Base-by-base conservation (phyloP, 441 rosid species). In the Erysimum cheiri region DNA sequence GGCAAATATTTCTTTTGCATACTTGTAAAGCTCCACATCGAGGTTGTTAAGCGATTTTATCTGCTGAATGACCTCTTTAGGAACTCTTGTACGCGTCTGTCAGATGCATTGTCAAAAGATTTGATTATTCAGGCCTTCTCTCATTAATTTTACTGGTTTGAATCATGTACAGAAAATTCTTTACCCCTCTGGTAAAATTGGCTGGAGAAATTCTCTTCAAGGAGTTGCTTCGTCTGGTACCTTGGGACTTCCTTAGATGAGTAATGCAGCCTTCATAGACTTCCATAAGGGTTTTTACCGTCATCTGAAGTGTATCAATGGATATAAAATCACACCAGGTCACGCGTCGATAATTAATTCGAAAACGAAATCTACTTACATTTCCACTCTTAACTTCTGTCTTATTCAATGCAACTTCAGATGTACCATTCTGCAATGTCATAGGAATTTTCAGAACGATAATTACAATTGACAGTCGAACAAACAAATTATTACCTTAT, bases 161-260 rank as follows among this genome's bases (percentile, higher is more conserved):
- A 31, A 59, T 80, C 32, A 58, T 37, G 32, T 19, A 19, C 14
- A 13, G 24, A 17, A 40, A 15, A 7, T 32, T 6, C 46, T 14
- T 57, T 81, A 92, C 99, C 93, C 74, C 84, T 83, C 84, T 90
- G 5, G 99, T 85, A 72, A 95, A 95, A 85, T 92, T 95, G 31
- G 90, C 99, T 0, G 97, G 98, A 28, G 91, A 65, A 41, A 95
- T 85, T 81, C 83, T 84, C 90, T 80, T 88, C 76, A 95, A 77
- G 49, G 99, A 92, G 75, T 81, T 50, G 53, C 63, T 71, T 17
- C 96, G 91, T 35, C 98, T 86, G 35, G 68, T 77, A 35, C 86
- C 62, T 77, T 90, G 97, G 24, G 87, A 50, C 80, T 83, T 87
- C 26, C 96, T 76, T 70, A 92, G 68, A 75, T 52, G 69, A 73